A percentile compares a stretch with the other conserved stretches of the same genome.
These are phyloP conservation scores for Mollisia scopiformis DNA, from an alignment of 2,329 filamentous ascomycete species.

Conservation along the genomic window DNA sequence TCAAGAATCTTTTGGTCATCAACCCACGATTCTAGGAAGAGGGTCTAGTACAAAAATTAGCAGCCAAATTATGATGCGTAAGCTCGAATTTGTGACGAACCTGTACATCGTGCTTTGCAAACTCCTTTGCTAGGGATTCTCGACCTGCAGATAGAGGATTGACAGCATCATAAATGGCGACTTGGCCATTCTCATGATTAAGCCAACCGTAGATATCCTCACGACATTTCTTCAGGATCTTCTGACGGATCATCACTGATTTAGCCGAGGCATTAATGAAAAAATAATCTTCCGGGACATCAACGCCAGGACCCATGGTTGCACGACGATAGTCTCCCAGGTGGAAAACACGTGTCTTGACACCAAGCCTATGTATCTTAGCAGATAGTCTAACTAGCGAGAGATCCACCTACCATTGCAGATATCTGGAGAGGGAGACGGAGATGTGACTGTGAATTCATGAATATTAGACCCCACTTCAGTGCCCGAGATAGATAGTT, in stretches of 20 bases:
- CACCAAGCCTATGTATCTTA: constrained; percentile 77
- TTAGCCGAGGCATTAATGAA: constrained; percentile 91
- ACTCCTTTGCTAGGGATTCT: constrained; percentile 87
- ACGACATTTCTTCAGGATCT: constrained; percentile 95
- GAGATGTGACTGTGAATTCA: constrained; percentile 74
- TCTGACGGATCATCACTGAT: constrained; percentile 92
- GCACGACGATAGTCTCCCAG: constrained; percentile 94
- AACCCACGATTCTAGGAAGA: constrained; percentile 96
- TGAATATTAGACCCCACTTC: constrained; percentile 3
- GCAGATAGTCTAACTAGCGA: constrained; percentile 2
- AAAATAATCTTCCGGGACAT: constrained; percentile 97
- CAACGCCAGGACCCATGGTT: constrained; percentile 79
- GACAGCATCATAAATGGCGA: constrained; percentile 97
- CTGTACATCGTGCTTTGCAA: constrained; percentile 96
- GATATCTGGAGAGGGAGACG: constrained; percentile 90
- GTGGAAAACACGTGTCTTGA: constrained; percentile 98
- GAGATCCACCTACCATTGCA: constrained; percentile 72
- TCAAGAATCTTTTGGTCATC: constrained; percentile 92
- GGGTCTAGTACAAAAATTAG: constrained; percentile 59
- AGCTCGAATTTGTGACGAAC: constrained; percentile 45
- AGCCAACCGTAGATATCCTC: constrained; percentile 97
- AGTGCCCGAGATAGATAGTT: background rate
- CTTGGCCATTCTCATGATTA: constrained; percentile 96
- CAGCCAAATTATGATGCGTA: background rate
- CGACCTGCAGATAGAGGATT: constrained; percentile 86